Conservation (phyloP, 2,329 filamentous ascomycete genomes). For the Biscogniauxia mediterranea region DNA sequence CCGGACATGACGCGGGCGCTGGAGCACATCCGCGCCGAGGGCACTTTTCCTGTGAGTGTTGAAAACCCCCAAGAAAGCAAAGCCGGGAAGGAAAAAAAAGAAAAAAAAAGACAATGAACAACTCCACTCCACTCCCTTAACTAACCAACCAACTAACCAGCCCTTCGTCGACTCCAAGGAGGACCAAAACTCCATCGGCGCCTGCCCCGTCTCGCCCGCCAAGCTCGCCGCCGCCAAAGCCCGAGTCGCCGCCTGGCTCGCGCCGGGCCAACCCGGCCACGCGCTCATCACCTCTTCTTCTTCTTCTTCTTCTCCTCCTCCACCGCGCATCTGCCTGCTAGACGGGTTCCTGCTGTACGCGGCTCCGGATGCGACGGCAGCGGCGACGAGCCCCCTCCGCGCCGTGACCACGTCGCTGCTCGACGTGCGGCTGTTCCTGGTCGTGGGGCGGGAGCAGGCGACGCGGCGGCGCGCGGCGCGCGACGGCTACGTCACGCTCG, state of each 20-base stretch:
- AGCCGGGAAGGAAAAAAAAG: not conserved
- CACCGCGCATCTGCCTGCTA: conserved; percentile 64
- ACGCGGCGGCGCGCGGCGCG: conserved; percentile 66
- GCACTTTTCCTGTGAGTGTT: conserved; percentile 58
- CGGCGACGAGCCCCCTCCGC: not conserved
- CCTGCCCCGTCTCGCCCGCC: conserved; percentile 49
- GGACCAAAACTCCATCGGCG: conserved; percentile 60
- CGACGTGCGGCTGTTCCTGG: conserved; percentile 76
- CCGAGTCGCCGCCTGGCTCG: conserved; percentile 48
- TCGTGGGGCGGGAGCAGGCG: conserved; percentile 62
- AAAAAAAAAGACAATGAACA: too few species aligned
- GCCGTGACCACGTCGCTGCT: conserved; percentile 53
- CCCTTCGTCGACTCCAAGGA: conserved; percentile 54
- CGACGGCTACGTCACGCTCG: conserved; percentile 74
- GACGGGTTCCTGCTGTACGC: conserved; percentile 89
- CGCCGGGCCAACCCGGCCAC: conserved; percentile 44
- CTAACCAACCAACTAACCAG: conserved; percentile 31
- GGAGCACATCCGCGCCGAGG: conserved; percentile 66
- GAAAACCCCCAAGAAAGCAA: too few species aligned
- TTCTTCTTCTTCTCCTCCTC: conserved; percentile 21
- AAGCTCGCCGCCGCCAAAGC: conserved; percentile 46
- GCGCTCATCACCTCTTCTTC: conserved; percentile 24
- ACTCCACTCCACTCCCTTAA: not conserved
- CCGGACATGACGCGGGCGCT: conserved; percentile 66
- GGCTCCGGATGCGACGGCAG: conserved; percentile 21